A percentile compares a stretch with the other conserved stretches of the same genome.
These are phyloP conservation scores for Fusarium armeniacum DNA, from an alignment of 2,329 filamentous ascomycete genomes.

Conservation along the genomic window DNA sequence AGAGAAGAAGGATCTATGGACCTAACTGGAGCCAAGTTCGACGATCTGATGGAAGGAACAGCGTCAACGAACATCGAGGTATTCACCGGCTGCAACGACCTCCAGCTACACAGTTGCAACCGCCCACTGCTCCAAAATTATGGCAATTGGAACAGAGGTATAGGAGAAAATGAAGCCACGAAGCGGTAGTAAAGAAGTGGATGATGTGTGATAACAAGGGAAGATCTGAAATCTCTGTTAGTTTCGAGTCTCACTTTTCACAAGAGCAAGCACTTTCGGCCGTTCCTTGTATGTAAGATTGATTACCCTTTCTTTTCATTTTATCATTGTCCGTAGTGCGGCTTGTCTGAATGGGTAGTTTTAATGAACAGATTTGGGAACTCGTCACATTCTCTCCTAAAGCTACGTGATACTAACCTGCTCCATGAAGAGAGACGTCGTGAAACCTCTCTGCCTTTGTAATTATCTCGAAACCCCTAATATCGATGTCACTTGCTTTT, in stretches of 20 bases:
- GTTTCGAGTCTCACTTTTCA: not conserved
- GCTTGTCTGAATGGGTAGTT: not conserved
- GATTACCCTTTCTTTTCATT: not conserved
- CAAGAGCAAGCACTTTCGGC: not conserved
- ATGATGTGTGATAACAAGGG: not conserved
- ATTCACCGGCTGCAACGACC: not conserved
- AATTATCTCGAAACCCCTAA: too few species aligned
- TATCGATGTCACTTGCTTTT: too few species aligned
- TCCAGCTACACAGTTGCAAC: not conserved
- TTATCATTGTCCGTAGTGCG: not conserved
- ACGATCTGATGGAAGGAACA: not conserved
- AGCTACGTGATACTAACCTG: not conserved
- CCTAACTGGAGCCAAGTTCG: not conserved
- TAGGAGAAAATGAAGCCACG: not conserved
- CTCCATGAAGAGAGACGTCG: not conserved
- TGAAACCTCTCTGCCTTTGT: not conserved
- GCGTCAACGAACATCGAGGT: too few species aligned
- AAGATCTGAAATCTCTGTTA: not conserved
- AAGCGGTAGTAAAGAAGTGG: not conserved
- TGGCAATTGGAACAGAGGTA: not conserved
- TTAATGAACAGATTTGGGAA: not conserved
- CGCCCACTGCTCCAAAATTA: not conserved
- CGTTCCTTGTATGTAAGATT: not conserved
- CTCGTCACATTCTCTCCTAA: not conserved
- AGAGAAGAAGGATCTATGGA: not conserved